Percentiles rank a stretch among this genome's conserved stretches.
Evolutionary conservation across 176 grass and related monocot genomes (phyloP).

Genomic region (Lolium perenne): DNA sequence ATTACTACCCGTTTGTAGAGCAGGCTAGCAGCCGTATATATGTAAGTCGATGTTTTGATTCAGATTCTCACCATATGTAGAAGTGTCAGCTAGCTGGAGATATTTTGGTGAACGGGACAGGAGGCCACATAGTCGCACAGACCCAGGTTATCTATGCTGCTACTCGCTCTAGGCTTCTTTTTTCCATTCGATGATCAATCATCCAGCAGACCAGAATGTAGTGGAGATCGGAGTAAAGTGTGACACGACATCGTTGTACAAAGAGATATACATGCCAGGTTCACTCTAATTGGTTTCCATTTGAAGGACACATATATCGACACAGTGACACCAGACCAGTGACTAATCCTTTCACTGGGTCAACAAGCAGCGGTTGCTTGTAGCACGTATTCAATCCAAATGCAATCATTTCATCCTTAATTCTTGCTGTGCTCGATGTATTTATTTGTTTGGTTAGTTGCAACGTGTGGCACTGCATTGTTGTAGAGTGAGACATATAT

Average conservation of each 20-base stretch:
- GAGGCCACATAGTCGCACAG: neutral
- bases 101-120: neutral
- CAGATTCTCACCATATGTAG: neutral
- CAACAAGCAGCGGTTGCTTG: too few relatives aligned
- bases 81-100: neutral
- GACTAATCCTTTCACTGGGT: too few relatives aligned
- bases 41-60: neutral
- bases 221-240: neutral
- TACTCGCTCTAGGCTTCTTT: neutral
- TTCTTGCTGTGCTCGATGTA: too few relatives aligned
- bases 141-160: neutral
- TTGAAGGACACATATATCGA: neutral
- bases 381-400: too few relatives aligned
- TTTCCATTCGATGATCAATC: neutral
- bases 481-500: too few relatives aligned
- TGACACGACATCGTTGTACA: neutral
- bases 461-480: too few relatives aligned
- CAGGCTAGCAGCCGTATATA: neutral
- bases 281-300: neutral
- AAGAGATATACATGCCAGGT: neutral
- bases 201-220: neutral
- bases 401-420: too few relatives aligned
- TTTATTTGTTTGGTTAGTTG: too few relatives aligned
- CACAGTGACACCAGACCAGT: too few relatives aligned
- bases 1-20: neutral